Evolutionary conservation across 805 yeast genomes (phyloP), one percentile per base, ranked within the genome.

Genomic region (Millerago galiae): DNA sequence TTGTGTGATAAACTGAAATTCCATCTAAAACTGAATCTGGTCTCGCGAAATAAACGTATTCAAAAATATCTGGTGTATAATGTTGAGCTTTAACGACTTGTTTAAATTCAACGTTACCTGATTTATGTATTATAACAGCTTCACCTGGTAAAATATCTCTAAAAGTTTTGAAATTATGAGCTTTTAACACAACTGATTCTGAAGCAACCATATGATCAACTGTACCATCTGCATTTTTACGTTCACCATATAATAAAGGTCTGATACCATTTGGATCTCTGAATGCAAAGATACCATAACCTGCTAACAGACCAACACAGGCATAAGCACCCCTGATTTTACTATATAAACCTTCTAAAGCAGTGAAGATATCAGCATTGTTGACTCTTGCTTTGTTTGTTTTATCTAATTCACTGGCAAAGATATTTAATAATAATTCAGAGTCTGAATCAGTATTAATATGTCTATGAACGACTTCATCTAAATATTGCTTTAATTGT

Each of bases 251-350:
- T 29, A 89, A 71, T 42, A 91, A 69, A 3, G 99, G 99, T 60
- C 99, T 79, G 54, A 93, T 87, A 49, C 98, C 99, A 59, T 91
- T 82, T 28, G 99, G 96, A 66, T 93, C 99, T 65, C 99, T 78
- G 71, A 93, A 93, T 0, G 97, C 99, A 58, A 93, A 79, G 47
- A 93, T 59, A 36, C 96, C 98, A 65, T 83, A 93, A 37, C 99
- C 99, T 2, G 99, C 98, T 45, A 93, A 71, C 84, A 93, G 79
- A 42, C 95, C 95, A 38, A 83, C 79, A 68, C 96, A 89, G 2
- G 98, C 97, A 61, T 88, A 93, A n/a, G 96, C 98, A 50, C 99
- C 99, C 61, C 95, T 80, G 52, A 91, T 82, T 54, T 74, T 68
- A 35, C 78, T 70, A 72, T 76, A 87, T 24, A 93, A 87, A 44